Percentiles rank a stretch among this genome's conserved stretches.
Conservation (phyloP, 768 basidiomycete species). For the Kwoniella dejecticola region DNA sequence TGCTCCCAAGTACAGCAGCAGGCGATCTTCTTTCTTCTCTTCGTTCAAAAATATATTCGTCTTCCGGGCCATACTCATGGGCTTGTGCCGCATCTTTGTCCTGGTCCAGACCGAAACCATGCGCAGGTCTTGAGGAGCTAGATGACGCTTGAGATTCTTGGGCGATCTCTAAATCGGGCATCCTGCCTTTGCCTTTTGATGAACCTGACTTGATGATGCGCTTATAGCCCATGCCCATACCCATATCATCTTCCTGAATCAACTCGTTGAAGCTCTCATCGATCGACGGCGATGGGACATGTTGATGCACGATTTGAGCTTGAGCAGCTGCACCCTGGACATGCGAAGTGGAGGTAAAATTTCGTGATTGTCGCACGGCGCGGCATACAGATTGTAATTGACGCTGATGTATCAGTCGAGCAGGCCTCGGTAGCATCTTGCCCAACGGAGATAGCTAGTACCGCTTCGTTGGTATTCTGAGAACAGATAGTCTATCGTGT, state of each 20-base stretch:
- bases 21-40: slow-evolving; percentile 66
- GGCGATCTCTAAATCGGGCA: slow-evolving; percentile 15
- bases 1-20: slow-evolving; percentile 77
- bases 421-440: slow-evolving; percentile 30
- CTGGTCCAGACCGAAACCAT: neutral
- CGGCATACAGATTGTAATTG: neutral
- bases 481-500: neutral
- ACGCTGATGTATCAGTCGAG: slow-evolving; percentile 27
- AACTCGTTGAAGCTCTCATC: slow-evolving; percentile 23
- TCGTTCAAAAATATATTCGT: slow-evolving; percentile 10
- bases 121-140: too few relatives aligned
- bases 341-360: slow-evolving; percentile 10
- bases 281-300: neutral
- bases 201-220: neutral
- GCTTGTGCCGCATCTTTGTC: neutral
- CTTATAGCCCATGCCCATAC: slow-evolving; percentile 16
- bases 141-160: slow-evolving; percentile 1
- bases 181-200: slow-evolving; percentile 9
- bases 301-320: slow-evolving; percentile 7
- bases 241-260: slow-evolving; percentile 19
- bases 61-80: neutral
- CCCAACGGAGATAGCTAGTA: neutral
- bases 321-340: slow-evolving; percentile 7
- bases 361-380: neutral
- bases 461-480: neutral